These are phyloP conservation scores for Cotoneaster glaucophyllus DNA, from an alignment of 306 rosid species.

Conservation along the genomic window DNA sequence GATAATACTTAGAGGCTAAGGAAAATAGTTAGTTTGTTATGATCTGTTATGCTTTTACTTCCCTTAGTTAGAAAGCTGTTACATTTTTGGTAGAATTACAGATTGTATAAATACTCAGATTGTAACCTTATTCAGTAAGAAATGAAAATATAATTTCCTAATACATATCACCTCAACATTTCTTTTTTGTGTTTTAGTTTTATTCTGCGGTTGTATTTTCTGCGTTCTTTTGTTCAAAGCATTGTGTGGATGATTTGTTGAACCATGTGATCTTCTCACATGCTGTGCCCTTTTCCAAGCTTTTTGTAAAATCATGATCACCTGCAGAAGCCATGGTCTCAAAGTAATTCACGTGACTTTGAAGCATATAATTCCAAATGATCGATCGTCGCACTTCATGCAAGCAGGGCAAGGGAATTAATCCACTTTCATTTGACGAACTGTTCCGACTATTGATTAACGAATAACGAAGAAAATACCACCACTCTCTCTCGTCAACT, in stretches of 20 bases:
- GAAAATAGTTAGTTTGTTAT: no score
- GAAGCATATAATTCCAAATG: neutral
- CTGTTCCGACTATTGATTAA: neutral
- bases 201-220: neutral
- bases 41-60: no score
- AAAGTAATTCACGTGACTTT: neutral
- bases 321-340: neutral
- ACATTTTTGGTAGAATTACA: no score
- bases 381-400: neutral
- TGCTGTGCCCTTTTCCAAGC: neutral
- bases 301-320: neutral
- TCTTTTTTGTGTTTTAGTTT: neutral
- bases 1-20: no score
- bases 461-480: neutral
- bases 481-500: neutral
- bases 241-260: neutral
- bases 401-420: neutral
- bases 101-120: no score
- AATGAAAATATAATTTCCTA: no score
- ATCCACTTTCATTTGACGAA: neutral
- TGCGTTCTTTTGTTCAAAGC: neutral
- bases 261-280: conserved; percentile 6
- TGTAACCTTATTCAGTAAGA: no score
- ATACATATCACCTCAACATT: neutral
- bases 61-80: no score